Base-by-base conservation (phyloP, 2,329 filamentous ascomycete genomes). In the Phaeophleospora eucalypticola region DNA sequence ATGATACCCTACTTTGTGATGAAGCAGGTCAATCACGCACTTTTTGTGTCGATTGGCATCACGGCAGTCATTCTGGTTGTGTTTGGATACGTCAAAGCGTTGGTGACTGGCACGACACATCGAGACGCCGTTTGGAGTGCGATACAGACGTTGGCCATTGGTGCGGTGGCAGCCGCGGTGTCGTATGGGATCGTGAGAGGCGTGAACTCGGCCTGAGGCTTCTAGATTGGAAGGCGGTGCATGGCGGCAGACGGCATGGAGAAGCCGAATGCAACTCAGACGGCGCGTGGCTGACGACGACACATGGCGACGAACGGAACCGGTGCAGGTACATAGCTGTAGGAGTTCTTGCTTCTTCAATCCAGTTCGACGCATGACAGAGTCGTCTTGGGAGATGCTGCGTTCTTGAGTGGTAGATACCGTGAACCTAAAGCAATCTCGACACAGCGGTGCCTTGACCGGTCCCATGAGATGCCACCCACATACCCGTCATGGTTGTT, bases 1-100 rank as follows among this genome's bases (percentile, higher is more conserved):
- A 68, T 79, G 54, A 65, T 78, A 0, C 77, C 77, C 0, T 79
- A 79, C 58, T 78, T 80, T 52, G 60, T 61, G 16, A 63, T 69
- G 48, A 52, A 63, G 33, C 51, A 69, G 34, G 66, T 72, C 19
- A 61, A 63, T 4, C 55, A 66, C 29, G 73, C 71, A 1, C 63
- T 77, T 36, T 71, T 70, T 49, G 70, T 69, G 58, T 76, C 72
- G n/a, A 75, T 78, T 43, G 72, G 68, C n/a, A 71, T 76, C 14
- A 78, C 76, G 54, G 68, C 65, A 1, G 52, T 77, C 16, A 70
- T 75, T 1, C 60, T 79, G 20, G 65, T 79, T 39, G 40, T 71
- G 6, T 79, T 79, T 49, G 76, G 77, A 0, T 78, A 72, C 52
- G 65, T 67, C 24, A 79, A 79, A 61, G 68, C 69, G 19, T 59